Percentiles rank a stretch among this genome's conserved stretches.
Evolutionary conservation across 805 yeast species (phyloP).

Genomic region (Saturnispora ahearnii): DNA sequence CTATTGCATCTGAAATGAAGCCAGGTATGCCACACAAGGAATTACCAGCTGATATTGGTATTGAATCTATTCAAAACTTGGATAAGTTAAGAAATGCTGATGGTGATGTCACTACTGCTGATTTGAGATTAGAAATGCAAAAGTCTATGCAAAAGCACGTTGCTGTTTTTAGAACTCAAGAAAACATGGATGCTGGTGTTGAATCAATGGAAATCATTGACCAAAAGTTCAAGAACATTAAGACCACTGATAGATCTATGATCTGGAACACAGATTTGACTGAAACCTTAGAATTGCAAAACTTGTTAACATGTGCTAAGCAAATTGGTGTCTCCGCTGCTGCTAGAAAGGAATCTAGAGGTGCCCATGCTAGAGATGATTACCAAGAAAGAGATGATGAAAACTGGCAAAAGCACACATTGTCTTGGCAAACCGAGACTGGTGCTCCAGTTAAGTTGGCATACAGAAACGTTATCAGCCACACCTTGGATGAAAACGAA

Average conservation of each 20-base stretch:
- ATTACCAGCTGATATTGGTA: conserved; percentile 78
- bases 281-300: conserved; percentile 92
- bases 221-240: conserved; percentile 60
- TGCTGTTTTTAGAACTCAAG: conserved; percentile 94
- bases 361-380: conserved; percentile 99
- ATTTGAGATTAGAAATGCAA: conserved; percentile 88
- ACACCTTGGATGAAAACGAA: conserved; percentile 84
- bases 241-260: conserved; percentile 93
- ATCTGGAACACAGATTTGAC: conserved; percentile 97
- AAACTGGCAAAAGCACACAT: conserved; percentile 96
- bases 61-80: conserved; percentile 81
- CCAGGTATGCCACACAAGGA: conserved; percentile 87
- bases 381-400: conserved; percentile 92
- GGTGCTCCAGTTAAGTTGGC: conserved; percentile 67
- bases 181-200: conserved; percentile 87
- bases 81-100: conserved; percentile 78
- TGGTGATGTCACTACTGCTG: conserved; percentile 80
- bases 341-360: conserved; percentile 94
- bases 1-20: conserved; percentile 72
- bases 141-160: conserved; percentile 93
- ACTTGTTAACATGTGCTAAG: conserved; percentile 91
- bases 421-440: conserved; percentile 75
- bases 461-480: conserved; percentile 77
- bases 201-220: conserved; percentile 67
- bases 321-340: conserved; percentile 94